A percentile compares a stretch with the other conserved stretches of the same genome.
These are phyloP conservation scores for Tylopilus sp. DNA, from an alignment of 1,284 basidiomycete species.

Conservation along the genomic window DNA sequence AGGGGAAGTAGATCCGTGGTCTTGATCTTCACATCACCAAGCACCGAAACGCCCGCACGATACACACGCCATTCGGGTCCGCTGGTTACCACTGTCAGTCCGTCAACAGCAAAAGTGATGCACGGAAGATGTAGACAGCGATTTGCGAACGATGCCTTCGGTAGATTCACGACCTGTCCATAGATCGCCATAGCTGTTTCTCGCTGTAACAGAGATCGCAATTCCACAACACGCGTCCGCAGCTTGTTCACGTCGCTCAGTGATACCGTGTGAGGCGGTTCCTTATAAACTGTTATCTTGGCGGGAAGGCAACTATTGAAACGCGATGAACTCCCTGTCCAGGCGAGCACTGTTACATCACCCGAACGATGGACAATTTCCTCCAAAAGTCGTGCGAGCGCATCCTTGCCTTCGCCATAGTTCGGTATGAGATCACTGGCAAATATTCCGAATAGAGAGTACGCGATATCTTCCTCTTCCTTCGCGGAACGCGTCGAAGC, in stretches of 20 bases:
- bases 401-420: conserved; percentile 22
- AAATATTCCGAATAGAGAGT: conserved; percentile 27
- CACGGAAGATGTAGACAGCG: conserved; percentile 19
- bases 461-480: conserved; percentile 25
- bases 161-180: background rate
- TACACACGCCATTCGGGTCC: conserved; percentile 3
- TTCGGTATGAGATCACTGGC: conserved; percentile 16
- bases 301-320: conserved; percentile 30
- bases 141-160: conserved; percentile 5
- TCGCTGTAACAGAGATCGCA: background rate
- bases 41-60: conserved; percentile 4
- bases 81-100: background rate
- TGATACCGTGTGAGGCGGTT: background rate
- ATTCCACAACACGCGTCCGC: background rate
- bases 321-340: conserved; percentile 22
- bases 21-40: conserved; percentile 16
- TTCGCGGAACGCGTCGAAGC: conserved; percentile 27
- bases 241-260: conserved; percentile 6
- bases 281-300: conserved; percentile 18
- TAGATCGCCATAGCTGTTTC: conserved; percentile 10
- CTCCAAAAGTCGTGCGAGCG: conserved; percentile 26
- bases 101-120: conserved; percentile 15
- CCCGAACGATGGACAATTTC: conserved; percentile 21
- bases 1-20: background rate
- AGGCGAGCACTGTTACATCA: conserved; percentile 22